phyloP scores from a whole-genome alignment of 202 grass and related monocot species.

The Schoenoplectus tabernaemontani region DNA sequence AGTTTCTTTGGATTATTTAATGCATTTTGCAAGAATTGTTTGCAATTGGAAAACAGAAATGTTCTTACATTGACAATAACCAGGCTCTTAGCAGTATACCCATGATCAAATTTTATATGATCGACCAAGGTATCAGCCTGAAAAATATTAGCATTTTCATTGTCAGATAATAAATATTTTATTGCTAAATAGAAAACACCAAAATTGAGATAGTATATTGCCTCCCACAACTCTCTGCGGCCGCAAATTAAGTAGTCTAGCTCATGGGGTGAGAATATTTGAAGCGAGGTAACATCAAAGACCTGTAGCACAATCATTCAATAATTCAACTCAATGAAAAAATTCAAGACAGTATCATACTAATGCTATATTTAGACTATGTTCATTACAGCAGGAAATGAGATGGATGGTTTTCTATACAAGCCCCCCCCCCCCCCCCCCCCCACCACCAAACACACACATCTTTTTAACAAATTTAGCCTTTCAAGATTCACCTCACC shows the following conservation, averaged over 20 bases:
- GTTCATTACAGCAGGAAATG: neutral
- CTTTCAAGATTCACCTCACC: neutral
- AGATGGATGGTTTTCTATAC: neutral
- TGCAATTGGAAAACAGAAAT: neutral
- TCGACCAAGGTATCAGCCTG: constrained; percentile 67
- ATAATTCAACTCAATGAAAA: no score
- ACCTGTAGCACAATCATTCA: constrained; percentile 34
- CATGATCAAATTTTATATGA: constrained; percentile 98
- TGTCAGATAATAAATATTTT: neutral
- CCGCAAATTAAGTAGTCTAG: constrained; percentile 81
- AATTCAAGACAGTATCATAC: neutral
- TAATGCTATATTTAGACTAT: no score
- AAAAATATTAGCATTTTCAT: constrained; percentile 12
- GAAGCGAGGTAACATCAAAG: constrained; percentile 64
- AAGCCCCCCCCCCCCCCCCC: no score
- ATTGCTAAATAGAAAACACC: neutral
- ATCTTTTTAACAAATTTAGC: neutral
- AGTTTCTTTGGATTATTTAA: neutral
- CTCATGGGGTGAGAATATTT: constrained; percentile 81
- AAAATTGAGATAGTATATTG: constrained; percentile 21
- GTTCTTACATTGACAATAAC: constrained; percentile 65
- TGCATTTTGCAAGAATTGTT: neutral
- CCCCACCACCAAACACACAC: no score
- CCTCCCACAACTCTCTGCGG: constrained; percentile 77
- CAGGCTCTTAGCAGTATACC: constrained; percentile 86